Evolutionary conservation across 2,329 filamentous ascomycete genomes (phyloP).

Genomic region (Pseudovirgaria hyperparasitica): DNA sequence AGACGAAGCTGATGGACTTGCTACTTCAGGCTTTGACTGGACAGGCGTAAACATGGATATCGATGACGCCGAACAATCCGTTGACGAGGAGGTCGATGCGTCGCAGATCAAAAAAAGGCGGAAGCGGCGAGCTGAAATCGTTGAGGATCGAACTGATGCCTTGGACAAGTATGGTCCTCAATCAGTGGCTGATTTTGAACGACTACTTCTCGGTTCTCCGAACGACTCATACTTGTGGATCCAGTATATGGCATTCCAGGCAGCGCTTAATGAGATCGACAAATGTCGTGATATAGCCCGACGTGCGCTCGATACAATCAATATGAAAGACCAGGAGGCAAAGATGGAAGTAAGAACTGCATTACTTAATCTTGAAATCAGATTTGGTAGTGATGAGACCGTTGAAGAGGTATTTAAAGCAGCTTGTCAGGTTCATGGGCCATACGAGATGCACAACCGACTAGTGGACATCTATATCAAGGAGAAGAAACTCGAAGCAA

Average conservation of each 20-base stretch:
- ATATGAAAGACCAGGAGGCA: slow-evolving; percentile 79
- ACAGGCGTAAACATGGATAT: slow-evolving; percentile 46
- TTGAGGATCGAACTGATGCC: slow-evolving; percentile 83
- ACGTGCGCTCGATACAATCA: slow-evolving; percentile 81
- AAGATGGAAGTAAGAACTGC: slow-evolving; percentile 95
- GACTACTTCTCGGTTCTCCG: slow-evolving; percentile 79
- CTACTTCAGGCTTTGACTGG: slow-evolving; percentile 78
- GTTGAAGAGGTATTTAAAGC: slow-evolving; percentile 81
- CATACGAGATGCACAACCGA: slow-evolving; percentile 77
- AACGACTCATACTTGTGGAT: slow-evolving; percentile 94
- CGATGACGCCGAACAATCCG: slow-evolving; percentile 39
- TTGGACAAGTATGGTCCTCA: slow-evolving; percentile 81
- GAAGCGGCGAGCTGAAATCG: slow-evolving; percentile 61
- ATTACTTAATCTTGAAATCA: slow-evolving; percentile 84
- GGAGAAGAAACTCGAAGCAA: slow-evolving; percentile 70
- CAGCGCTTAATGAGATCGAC: slow-evolving; percentile 77
- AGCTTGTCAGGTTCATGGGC: slow-evolving; percentile 87
- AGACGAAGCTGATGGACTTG: slow-evolving; percentile 42
- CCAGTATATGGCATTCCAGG: slow-evolving; percentile 96
- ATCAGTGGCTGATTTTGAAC: slow-evolving; percentile 83
- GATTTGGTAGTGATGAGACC: slow-evolving; percentile 71
- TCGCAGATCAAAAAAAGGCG: slow-evolving; percentile 58
- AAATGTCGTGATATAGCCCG: slow-evolving; percentile 84
- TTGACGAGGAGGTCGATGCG: slow-evolving; percentile 40
- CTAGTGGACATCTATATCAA: slow-evolving; percentile 92